phyloP scores from a whole-genome alignment of 2,329 filamentous ascomycete genomes.

The Fusarium sarcochroum region DNA sequence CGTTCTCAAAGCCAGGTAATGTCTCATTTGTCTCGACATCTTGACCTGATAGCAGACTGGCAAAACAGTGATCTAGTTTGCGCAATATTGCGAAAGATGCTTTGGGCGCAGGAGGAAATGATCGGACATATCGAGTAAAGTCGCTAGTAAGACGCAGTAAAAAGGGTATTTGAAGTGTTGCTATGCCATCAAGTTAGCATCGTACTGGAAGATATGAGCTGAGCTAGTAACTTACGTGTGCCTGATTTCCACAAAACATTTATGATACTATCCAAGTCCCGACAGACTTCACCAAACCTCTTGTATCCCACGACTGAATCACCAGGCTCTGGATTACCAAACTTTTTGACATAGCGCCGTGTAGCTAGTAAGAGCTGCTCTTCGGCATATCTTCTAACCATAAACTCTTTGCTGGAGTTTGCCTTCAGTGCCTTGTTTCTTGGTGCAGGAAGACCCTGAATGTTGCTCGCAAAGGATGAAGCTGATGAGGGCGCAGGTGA shows the following conservation, averaged over 20 bases:
- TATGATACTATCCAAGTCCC: constrained; percentile 80
- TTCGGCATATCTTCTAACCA: constrained; percentile 70
- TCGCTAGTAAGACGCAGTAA: constrained; percentile 83
- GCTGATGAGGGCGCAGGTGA: constrained; percentile 68
- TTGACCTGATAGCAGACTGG: constrained; percentile 77
- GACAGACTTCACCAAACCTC: constrained; percentile 77
- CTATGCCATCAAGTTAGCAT: constrained; percentile 26
- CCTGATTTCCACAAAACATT: constrained; percentile 89
- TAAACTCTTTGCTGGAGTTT: constrained; percentile 72
- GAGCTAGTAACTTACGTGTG: constrained; percentile 74
- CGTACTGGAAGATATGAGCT: too few relatives aligned
- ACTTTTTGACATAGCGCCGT: constrained; percentile 73
- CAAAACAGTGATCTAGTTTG: constrained; percentile 88
- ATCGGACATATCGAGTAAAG: constrained; percentile 77
- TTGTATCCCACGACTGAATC: constrained; percentile 68
- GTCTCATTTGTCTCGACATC: constrained; percentile 75
- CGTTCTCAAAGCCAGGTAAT: constrained; percentile 79
- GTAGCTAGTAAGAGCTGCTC: constrained; percentile 66
- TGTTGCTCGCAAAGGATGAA: constrained; percentile 57
- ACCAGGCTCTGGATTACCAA: constrained; percentile 59
- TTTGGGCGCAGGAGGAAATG: constrained; percentile 74
- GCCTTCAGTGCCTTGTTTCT: constrained; percentile 66
- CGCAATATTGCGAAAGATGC: constrained; percentile 78
- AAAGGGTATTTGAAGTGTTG: constrained; percentile 81
- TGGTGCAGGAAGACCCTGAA: constrained; percentile 67